Evolutionary conservation across 2,329 filamentous ascomycete species (phyloP).

Genomic region (Trichoderma pleuroti): DNA sequence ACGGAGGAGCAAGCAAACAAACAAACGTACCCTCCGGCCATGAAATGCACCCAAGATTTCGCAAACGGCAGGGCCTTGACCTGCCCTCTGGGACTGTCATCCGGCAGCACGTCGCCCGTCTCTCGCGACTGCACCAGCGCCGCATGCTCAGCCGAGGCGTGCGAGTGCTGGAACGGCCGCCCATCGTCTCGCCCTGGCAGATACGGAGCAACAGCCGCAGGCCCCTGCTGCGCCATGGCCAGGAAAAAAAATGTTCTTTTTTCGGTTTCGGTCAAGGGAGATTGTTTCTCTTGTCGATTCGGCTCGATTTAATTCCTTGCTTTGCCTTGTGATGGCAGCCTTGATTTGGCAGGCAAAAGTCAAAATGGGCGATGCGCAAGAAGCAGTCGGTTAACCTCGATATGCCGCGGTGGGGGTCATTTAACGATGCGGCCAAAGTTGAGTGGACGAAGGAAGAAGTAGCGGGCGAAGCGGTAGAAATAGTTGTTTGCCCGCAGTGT

Average conservation of each 20-base stretch:
- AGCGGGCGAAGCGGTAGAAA: neutral
- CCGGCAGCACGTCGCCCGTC: constrained; percentile 53
- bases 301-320: neutral
- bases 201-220: constrained; percentile 23
- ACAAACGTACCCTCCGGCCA: constrained; percentile 75
- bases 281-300: neutral
- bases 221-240: constrained; percentile 15
- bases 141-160: constrained; percentile 33
- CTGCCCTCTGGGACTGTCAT: constrained; percentile 35
- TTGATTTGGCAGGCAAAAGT: neutral
- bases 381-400: neutral
- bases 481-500: neutral
- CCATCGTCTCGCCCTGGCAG: constrained; percentile 33
- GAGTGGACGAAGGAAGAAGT: too few species aligned
- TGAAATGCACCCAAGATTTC: constrained; percentile 88
- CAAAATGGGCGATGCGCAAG: neutral
- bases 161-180: constrained; percentile 30
- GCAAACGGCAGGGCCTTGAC: constrained; percentile 50
- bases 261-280: neutral
- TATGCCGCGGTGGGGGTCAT: neutral
- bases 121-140: constrained; percentile 58
- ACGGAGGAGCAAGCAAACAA: neutral
- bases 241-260: neutral
- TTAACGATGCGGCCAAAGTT: neutral
- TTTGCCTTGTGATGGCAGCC: neutral